Evolutionary conservation across 305 asterid genomes (phyloP).

Genomic region (Petunia hybrid): DNA sequence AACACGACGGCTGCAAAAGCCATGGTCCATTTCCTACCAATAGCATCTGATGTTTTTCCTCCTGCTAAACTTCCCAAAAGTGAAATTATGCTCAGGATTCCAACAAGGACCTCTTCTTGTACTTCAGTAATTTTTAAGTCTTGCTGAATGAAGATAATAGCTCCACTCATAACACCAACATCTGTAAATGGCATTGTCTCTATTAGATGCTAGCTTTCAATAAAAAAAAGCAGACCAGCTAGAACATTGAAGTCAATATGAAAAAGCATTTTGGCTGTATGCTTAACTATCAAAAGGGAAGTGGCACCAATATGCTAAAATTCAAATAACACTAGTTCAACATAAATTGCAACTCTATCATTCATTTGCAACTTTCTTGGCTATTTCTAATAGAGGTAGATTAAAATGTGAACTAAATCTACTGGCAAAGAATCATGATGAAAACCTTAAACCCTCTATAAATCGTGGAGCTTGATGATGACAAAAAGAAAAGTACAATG

Average conservation of each 20-base stretch:
- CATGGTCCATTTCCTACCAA: conserved; percentile 75
- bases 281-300: not conserved
- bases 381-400: not conserved
- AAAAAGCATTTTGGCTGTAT: not conserved
- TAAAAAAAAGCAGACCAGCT: not conserved
- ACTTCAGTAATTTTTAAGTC: conserved; percentile 63
- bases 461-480: conserved; percentile 21
- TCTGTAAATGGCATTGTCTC: conserved; percentile 42
- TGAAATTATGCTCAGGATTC: conserved; percentile 64
- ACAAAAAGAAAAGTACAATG: not conserved
- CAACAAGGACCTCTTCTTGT: conserved; percentile 62
- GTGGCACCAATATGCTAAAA: conserved; percentile 20
- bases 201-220: not conserved
- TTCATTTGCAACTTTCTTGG: not conserved
- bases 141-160: conserved; percentile 61
- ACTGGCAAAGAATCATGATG: not conserved
- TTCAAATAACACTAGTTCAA: not conserved
- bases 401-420: not conserved
- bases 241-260: not conserved
- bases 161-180: conserved; percentile 83
- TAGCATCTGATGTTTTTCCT: conserved; percentile 68
- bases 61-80: conserved; percentile 69
- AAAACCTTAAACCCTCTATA: not conserved
- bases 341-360: not conserved
- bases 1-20: conserved; percentile 63